Evolutionary conservation across 208 protist species (phyloP), one percentile per base, ranked within the genome.

Genomic region (Crithidia bombi): DNA sequence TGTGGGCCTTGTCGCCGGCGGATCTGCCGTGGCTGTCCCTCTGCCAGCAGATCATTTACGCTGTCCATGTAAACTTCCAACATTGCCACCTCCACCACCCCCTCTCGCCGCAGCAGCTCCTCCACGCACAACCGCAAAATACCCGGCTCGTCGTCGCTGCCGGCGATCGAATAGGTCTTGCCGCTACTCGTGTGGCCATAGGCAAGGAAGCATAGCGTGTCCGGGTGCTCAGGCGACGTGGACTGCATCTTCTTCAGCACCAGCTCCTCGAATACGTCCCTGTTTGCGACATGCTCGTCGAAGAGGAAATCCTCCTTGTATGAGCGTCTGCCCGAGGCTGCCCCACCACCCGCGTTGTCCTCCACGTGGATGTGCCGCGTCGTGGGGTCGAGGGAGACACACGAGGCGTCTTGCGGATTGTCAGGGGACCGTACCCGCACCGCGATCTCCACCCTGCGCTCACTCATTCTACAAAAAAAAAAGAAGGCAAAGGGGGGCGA

Each of bases 121-220:
- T 80, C 72, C 41, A 90, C 84, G 35, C 82, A 85, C 5, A 91
- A 75, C 21, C 87, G 79, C 26, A 96, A 76, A 1, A 96, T 54
- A 9, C 91, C 91, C 2, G 82, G 65, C 59, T 96, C 91, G 25
- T 68, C 36, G 15, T 79, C 78, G 63, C 59, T 79, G 26, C 89
- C 89, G 33, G 82, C 83, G 65, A 96, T 94, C n/a, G 86, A 83
- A 69, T 94, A 87, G 10, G 92, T 96, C 67, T 96, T 96, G 35
- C 92, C 92, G 58, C 92, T 96, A 72, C 75, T 87, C 14, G 89
- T 96, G 78, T 96, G 92, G 15, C 92, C 92, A 62, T 96, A 96
- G 6, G 89, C 89, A 5, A 96, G 55, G 56, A 96, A 87, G 75
- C 92, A 96, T 1, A 93, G 81, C 28, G 89, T 96, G 75, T 94